Evolutionary conservation across 179 eudicot species (phyloP), one percentile per base, ranked within the genome.

Genomic region (Corrigiola litoralis): DNA sequence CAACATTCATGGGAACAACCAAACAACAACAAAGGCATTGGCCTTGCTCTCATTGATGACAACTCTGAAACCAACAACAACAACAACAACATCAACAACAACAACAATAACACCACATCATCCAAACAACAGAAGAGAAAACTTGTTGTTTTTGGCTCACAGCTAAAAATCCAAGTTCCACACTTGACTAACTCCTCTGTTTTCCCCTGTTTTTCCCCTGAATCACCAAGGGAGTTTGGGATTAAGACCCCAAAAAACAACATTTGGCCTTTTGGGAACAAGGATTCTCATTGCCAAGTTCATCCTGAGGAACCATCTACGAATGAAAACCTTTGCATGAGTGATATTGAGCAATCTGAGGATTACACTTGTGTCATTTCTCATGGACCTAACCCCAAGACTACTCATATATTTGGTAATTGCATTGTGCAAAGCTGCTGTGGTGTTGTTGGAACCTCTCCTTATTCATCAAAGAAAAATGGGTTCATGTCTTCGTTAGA

Each of bases 301-400:
- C 71, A 72, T 44, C 67, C 76, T 33, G 61, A 41, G 23, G 72
- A 42, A 32, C 20, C 9, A 2, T 1, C 14, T 7, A 54, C n/a
- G 20, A 55, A n/a, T 50, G 73, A 65, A 31, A 67, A 31, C 24
- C 36, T 67, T 31, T 67, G 74, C n/a, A 27, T 77, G n/a, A 64
- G 54, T 21, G 96, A 89, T 2, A 90, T 90, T 79, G 95, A 87
- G 68, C 73, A 73, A 17, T 87, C 87, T 32, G 96, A 90, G 79
- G 96, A 90, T 63, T 90, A 90, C 33, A 90, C 96, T 33, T 82
- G 96, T 66, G 95, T 90, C 14, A 87, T 85, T 52, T 75, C 85
- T 52, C 96, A 87, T 71, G 96, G 96, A 1, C 95, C 95, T 29
- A 87, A 80, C 56, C 95, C 96, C 4, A 87, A 74, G 63, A 87